Percentiles rank a stretch among this genome's conserved stretches.
Evolutionary conservation across 768 basidiomycete genomes (phyloP).

Genomic region (Boletus edulis): DNA sequence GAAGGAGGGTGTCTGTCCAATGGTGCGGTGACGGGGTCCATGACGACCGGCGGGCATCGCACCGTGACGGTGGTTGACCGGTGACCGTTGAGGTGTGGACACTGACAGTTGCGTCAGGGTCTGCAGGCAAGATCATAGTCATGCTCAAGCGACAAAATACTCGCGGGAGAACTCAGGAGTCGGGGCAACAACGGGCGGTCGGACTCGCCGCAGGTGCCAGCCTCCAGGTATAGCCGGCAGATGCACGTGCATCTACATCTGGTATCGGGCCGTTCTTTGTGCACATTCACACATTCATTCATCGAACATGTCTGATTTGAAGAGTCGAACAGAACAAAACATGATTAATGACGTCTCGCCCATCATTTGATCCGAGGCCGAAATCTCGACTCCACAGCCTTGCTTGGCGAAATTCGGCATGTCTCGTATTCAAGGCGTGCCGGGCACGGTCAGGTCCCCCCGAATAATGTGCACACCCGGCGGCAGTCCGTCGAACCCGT

Average conservation of each 20-base stretch:
- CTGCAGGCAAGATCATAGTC: not conserved
- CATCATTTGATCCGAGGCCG: conserved; percentile 3
- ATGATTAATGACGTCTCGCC: not conserved
- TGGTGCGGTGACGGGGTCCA: not conserved
- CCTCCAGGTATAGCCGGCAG: too few relatives aligned
- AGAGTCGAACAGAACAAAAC: too few relatives aligned
- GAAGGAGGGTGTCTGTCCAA: not conserved
- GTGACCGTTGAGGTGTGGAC: not conserved
- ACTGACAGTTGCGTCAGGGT: too few relatives aligned
- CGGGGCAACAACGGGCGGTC: not conserved
- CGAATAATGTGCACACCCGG: not conserved
- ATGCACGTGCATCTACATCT: not conserved
- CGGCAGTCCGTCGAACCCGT: not conserved
- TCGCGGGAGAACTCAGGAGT: too few relatives aligned
- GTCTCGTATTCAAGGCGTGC: too few relatives aligned
- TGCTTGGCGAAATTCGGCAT: not conserved
- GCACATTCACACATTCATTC: too few relatives aligned
- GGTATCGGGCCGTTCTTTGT: not conserved
- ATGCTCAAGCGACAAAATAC: too few relatives aligned
- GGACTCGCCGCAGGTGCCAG: too few relatives aligned
- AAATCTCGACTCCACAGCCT: conserved; percentile 1
- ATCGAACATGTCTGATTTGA: too few relatives aligned
- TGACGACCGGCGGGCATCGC: not conserved
- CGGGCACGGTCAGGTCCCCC: conserved; percentile 4
- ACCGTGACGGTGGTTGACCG: conserved; percentile 15